Percentiles rank a stretch among this genome's conserved stretches.
Conservation (phyloP, 2,329 filamentous ascomycete species). For the Hypoxylon sp. region DNA sequence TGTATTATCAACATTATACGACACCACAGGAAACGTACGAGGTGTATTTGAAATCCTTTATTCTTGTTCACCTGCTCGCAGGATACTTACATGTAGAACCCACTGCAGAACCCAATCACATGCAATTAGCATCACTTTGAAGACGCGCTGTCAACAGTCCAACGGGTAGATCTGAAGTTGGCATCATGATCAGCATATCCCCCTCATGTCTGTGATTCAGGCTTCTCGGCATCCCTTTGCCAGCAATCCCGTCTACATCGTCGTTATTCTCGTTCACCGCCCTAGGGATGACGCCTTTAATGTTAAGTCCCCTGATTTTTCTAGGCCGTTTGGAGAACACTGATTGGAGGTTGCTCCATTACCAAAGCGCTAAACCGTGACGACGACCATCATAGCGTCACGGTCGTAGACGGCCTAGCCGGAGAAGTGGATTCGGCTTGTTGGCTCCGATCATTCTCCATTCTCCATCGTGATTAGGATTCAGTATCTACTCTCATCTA, state of each 20-base stretch:
- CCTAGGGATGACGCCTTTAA: slow-evolving; percentile 25
- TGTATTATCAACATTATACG: background rate
- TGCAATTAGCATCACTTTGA: slow-evolving; percentile 23
- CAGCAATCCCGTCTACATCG: slow-evolving; percentile 22
- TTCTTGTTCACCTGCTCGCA: background rate
- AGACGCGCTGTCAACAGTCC: slow-evolving; percentile 16
- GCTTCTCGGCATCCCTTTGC: slow-evolving; percentile 35
- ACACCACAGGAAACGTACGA: background rate
- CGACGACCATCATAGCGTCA: slow-evolving; percentile 36
- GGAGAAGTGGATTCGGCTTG: slow-evolving; percentile 37
- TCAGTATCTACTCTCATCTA: slow-evolving; percentile 17
- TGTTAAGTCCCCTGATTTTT: slow-evolving; percentile 36
- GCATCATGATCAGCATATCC: slow-evolving; percentile 36
- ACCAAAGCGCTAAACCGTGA: slow-evolving; percentile 43
- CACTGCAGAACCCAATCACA: slow-evolving; percentile 34
- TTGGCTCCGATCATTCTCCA: slow-evolving; percentile 24
- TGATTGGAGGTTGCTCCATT: slow-evolving; percentile 41
- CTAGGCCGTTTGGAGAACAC: slow-evolving; percentile 10
- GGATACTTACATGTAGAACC: background rate
- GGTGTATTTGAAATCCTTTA: slow-evolving; percentile 1
- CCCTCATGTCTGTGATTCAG: slow-evolving; percentile 34
- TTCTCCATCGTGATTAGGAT: slow-evolving; percentile 22
- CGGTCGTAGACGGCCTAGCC: slow-evolving; percentile 29
- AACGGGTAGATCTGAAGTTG: slow-evolving; percentile 7
- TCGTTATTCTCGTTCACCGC: slow-evolving; percentile 43